Percentiles rank a stretch among this genome's conserved stretches.
Evolutionary conservation across 2,329 filamentous ascomycete species (phyloP).

Genomic region (Colletotrichum lupini): DNA sequence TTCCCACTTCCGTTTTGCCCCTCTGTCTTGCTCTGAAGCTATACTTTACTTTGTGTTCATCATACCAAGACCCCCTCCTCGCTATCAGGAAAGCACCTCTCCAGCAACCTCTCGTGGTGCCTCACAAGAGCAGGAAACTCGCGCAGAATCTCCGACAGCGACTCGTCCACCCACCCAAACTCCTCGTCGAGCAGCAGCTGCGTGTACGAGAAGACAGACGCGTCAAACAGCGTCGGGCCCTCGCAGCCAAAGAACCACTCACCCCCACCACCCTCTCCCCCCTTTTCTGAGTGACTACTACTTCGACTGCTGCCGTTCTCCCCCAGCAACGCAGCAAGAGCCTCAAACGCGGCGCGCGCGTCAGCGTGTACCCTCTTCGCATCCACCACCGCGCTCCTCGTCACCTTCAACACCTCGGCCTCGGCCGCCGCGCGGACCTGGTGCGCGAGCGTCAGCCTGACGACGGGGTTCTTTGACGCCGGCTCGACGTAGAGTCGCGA

Average conservation of each 20-base stretch:
- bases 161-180: slow-evolving; percentile 72
- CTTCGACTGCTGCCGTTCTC: slow-evolving; percentile 33
- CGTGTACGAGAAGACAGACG: slow-evolving; percentile 89
- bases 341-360: slow-evolving; percentile 57
- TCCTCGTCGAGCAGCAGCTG: slow-evolving; percentile 77
- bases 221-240: slow-evolving; percentile 82
- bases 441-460: slow-evolving; percentile 70
- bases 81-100: slow-evolving; percentile 16
- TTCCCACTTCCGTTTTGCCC: not conserved
- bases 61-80: slow-evolving; percentile 15
- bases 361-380: slow-evolving; percentile 52
- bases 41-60: not conserved
- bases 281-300: not conserved
- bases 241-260: slow-evolving; percentile 61
- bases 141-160: slow-evolving; percentile 66
- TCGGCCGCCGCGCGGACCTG: slow-evolving; percentile 80
- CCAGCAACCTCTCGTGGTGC: slow-evolving; percentile 49
- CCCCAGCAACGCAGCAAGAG: slow-evolving; percentile 56
- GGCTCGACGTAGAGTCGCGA: slow-evolving; percentile 77
- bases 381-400: slow-evolving; percentile 50
- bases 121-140: slow-evolving; percentile 70
- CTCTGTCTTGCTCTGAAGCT: not conserved
- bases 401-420: slow-evolving; percentile 76
- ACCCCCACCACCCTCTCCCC: slow-evolving; percentile 10
- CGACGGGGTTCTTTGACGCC: slow-evolving; percentile 67